Base-by-base conservation (phyloP, 1,284 basidiomycete genomes). In the Sanghuangporus weigelae region DNA sequence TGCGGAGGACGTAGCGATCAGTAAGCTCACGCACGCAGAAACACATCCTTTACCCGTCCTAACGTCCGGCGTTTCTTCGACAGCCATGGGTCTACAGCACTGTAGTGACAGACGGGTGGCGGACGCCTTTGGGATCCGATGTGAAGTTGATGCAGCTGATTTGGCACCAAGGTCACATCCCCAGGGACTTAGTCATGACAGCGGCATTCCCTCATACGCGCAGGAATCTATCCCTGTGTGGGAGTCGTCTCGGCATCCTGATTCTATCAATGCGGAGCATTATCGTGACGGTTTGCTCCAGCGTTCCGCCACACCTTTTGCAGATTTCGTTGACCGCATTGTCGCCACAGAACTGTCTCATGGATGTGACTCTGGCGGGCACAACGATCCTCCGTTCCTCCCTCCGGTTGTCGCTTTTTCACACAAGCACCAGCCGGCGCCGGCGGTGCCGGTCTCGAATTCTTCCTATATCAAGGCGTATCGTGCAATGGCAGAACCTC, bases 271-370 rank as follows among this genome's bases (percentile, higher is more conserved):
- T 44, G 38, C 16, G 2, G 57, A 64, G 14, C 35, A 53, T 31
- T 12, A 31, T 35, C 31, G 36, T 12, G 57, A 58, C 46, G 19
- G 3, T 53, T 16, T 64, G 59, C 38, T 21, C 21, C 54, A 50
- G 26, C 16, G 44, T n/a, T 14, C n/a, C 31, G 49, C 55, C 26
- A 92, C 89, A 39, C 89, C 89, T 50, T 90, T 91, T 68, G 85
- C 82, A 44, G 84, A 89, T 65, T 91, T 81, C 63, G 81, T 91
- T 48, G 89, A 91, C 76, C 84, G 84, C 59, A 88, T 80, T 19
- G 82, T 90, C 21, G 79, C 84, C 53, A 75, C 81, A 60, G 75
- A 74, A 26, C 69, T 69, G 38, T 63, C 67, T 57, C 61, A 67
- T 42, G 42, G 60, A n/a, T 42, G 49, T 40, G 64, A 55, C 19